These are phyloP conservation scores for Plenodomus biglobosus DNA, from an alignment of 2,329 filamentous ascomycete genomes.

Conservation along the genomic window DNA sequence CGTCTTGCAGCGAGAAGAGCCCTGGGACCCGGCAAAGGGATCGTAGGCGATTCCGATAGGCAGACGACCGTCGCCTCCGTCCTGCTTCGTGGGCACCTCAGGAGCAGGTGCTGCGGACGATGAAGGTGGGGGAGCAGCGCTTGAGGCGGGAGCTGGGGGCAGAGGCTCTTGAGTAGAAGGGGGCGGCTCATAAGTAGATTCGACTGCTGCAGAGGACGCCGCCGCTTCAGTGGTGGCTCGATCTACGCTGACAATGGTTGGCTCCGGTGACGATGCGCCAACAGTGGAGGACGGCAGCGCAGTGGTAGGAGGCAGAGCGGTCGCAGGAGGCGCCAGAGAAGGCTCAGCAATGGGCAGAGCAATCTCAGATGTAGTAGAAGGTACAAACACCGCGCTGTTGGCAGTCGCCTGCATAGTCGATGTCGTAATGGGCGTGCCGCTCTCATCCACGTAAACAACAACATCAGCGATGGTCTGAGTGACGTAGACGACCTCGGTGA, in stretches of 20 bases:
- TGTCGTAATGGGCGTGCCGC: slow-evolving; percentile 32
- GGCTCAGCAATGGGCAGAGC: slow-evolving; percentile 7
- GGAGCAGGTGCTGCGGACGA: slow-evolving; percentile 7
- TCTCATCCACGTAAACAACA: slow-evolving; percentile 37
- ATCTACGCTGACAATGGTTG: slow-evolving; percentile 8
- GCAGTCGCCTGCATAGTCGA: slow-evolving; percentile 14
- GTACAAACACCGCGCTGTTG: slow-evolving; percentile 8
- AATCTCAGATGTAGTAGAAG: slow-evolving; percentile 10
- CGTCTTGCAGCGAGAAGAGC: slow-evolving; percentile 61
- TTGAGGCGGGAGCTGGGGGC: slow-evolving; percentile 1
- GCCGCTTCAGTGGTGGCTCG: slow-evolving; percentile 1
- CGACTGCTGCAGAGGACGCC: slow-evolving; percentile 4
- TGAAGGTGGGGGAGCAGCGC: neutral
- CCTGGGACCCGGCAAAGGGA: slow-evolving; percentile 25
- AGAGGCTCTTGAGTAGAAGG: slow-evolving; percentile 5
- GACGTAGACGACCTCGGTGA: slow-evolving; percentile 36
- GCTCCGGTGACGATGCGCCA: slow-evolving; percentile 9
- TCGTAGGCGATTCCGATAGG: slow-evolving; percentile 41
- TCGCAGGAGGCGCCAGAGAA: slow-evolving; percentile 1
- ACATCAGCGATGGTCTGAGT: slow-evolving; percentile 35
- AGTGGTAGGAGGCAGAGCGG: neutral
- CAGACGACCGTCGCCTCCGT: slow-evolving; percentile 10
- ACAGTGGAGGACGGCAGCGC: slow-evolving; percentile 9
- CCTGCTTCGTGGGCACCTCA: slow-evolving; percentile 5
- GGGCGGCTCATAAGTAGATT: neutral